Conservation (phyloP, 2,329 filamentous ascomycete genomes). For the Amphichorda felina region DNA sequence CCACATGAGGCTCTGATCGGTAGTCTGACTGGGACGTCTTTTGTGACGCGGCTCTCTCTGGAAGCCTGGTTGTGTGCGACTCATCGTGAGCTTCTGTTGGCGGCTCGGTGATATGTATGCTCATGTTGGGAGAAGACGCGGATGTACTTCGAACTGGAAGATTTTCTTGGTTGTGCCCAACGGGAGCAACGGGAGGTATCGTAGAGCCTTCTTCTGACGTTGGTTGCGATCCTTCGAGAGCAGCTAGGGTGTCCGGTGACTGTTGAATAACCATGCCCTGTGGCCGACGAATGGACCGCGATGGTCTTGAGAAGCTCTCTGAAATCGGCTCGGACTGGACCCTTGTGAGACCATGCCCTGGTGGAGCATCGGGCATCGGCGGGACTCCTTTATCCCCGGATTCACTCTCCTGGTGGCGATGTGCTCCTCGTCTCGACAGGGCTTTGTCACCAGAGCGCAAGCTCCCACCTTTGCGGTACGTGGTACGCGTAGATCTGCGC, state of each 20-base stretch:
- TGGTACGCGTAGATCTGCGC: constrained; percentile 82
- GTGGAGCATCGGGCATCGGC: constrained; percentile 31
- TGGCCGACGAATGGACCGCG: constrained; percentile 27
- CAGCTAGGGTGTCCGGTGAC: constrained; percentile 27
- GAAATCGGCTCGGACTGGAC: constrained; percentile 57
- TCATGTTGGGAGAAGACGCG: constrained; percentile 1
- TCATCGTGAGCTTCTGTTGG: background rate
- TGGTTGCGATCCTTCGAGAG: constrained; percentile 27
- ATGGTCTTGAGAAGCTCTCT: constrained; percentile 47
- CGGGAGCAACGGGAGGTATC: constrained; percentile 8
- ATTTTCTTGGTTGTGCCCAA: constrained; percentile 17
- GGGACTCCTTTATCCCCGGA: constrained; percentile 10
- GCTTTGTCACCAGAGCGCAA: constrained; percentile 66
- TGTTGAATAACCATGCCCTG: constrained; percentile 39
- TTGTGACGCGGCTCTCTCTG: background rate
- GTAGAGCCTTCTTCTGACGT: constrained; percentile 12
- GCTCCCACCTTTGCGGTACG: constrained; percentile 78
- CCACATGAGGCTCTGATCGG: constrained; percentile 36
- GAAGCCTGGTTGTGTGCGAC: background rate
- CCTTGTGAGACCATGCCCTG: constrained; percentile 41
- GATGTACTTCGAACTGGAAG: constrained; percentile 18
- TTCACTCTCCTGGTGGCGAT: constrained; percentile 50
- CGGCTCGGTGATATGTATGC: background rate
- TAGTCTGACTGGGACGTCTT: background rate
- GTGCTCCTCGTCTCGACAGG: constrained; percentile 59